Conservation (phyloP, 345 rosid species). For the Lagerstroemia speciosa region DNA sequence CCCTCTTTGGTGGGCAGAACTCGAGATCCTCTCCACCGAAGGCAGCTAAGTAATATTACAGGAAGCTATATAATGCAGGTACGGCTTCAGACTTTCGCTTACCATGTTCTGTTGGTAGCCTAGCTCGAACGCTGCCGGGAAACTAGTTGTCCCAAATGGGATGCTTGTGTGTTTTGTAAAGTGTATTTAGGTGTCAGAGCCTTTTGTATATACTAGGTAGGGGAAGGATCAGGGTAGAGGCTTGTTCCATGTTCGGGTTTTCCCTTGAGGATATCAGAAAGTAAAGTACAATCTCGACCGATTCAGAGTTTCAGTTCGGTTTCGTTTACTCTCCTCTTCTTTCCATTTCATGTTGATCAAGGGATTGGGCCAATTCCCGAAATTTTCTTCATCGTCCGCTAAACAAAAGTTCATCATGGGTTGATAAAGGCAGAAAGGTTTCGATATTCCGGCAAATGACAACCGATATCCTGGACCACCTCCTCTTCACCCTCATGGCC, state of each 20-base stretch:
- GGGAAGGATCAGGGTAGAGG: neutral
- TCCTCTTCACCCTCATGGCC: constrained; percentile 14
- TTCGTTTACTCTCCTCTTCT: neutral
- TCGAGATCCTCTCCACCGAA: constrained; percentile 67
- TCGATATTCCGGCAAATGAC: constrained; percentile 20
- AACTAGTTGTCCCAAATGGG: neutral
- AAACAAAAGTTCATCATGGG: no score
- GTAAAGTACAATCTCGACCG: neutral
- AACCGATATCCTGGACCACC: constrained; percentile 12
- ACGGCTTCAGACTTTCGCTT: constrained; percentile 5
- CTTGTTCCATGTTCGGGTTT: neutral
- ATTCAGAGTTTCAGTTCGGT: neutral
- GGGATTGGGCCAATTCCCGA: neutral
- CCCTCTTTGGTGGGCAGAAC: constrained; percentile 99
- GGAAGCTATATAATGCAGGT: constrained; percentile 3
- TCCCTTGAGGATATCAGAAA: neutral
- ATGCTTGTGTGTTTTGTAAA: neutral
- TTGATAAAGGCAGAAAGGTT: neutral
- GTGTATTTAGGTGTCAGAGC: constrained; percentile 6
- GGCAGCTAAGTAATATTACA: constrained; percentile 15
- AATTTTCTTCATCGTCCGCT: no score
- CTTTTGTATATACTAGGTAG: constrained; percentile 15
- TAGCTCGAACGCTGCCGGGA: neutral
- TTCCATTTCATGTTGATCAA: neutral
- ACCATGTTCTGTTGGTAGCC: neutral